Conservation (phyloP, 306 rosid species). For the Vigna angularis region DNA sequence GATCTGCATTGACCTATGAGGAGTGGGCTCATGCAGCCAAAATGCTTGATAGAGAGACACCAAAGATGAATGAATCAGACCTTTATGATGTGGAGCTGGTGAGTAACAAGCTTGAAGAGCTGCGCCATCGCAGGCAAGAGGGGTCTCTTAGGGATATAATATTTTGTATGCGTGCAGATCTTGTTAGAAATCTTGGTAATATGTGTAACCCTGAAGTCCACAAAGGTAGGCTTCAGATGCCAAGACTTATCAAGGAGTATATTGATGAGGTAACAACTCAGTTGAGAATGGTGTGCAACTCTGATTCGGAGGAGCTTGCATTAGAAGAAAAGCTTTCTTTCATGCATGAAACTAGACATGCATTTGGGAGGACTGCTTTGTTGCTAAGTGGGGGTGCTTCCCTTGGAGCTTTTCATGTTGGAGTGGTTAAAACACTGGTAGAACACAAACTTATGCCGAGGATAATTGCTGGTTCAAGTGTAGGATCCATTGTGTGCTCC, state of each 20-base stretch:
- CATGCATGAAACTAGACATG: conserved; percentile 92
- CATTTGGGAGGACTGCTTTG: conserved; percentile 90
- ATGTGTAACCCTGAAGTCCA: conserved; percentile 89
- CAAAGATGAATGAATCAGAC: conserved; percentile 72
- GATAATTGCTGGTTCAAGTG: conserved; percentile 92
- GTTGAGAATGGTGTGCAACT: conserved; percentile 81
- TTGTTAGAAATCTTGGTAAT: conserved; percentile 81
- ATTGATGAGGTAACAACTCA: conserved; percentile 85
- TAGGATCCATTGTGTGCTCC: conserved; percentile 86
- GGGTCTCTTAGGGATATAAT: conserved; percentile 76
- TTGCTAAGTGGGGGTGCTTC: conserved; percentile 95
- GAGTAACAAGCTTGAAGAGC: conserved; percentile 81
- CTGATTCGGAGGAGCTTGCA: conserved; percentile 76
- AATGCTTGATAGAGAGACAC: conserved; percentile 89
- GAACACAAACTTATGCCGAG: conserved; percentile 84
- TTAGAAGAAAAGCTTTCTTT: conserved; percentile 81
- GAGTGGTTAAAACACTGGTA: conserved; percentile 81
- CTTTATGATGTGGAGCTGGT: conserved; percentile 80
- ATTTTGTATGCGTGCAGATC: conserved; percentile 90
- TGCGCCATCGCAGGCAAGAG: conserved; percentile 73
- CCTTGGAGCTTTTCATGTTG: conserved; percentile 83
- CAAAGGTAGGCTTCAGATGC: conserved; percentile 83
- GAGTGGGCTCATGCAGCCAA: conserved; percentile 97
- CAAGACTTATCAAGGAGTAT: conserved; percentile 81
- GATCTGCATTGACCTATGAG: conserved; percentile 81